Evolutionary conservation across 2,329 filamentous ascomycete genomes (phyloP), one percentile per base, ranked within the genome.

Genomic region (Hypoxylon sp.): DNA sequence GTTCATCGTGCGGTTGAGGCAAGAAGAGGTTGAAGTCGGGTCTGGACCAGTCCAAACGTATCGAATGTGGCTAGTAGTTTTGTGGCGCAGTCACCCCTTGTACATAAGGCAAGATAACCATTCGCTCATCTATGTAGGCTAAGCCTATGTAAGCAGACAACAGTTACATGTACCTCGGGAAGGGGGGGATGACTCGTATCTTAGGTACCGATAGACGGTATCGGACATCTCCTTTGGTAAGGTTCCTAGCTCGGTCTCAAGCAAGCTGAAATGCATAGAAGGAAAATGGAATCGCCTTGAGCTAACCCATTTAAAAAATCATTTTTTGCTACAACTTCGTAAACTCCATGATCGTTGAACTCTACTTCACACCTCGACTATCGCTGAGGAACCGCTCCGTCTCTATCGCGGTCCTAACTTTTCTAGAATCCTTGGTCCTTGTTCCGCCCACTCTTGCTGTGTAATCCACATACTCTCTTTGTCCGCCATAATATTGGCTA

Each of bases 391-490:
- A 48, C 39, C 39, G 31, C 48, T 9, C 48, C 51, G 19, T n/a
- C 57, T 72, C 79, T 87, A 96, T 88, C 95, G 91, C 55, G 94
- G 93, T 13, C 96, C 96, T 76, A 99, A 85, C 86, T 98, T 99
- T 84, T 97, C 93, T 78, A 99, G 83, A 67, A 92, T 91, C 64
- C 92, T 87, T 39, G 92, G 80, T 42, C 96, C 96, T 80, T 98
- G 92, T 83, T 99, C 96, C 78, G 96, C 88, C 96, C 96, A 99
- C 83, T 99, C 96, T 77, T 92, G 88, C 86, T 97, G 97, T 74
- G 92, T 92, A 78, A 99, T 94, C 96, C 96, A 99, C 96, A 98
- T 98, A 80, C 91, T 92, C 81, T 98, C 94, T 84, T 98, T 98
- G 83, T 98, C 94, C 50, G 96, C 94, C 92, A 99, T 98, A 81